These are phyloP conservation scores for Mortierella sp. DNA, from an alignment of 371 early-diverging fungal species.

Conservation along the genomic window DNA sequence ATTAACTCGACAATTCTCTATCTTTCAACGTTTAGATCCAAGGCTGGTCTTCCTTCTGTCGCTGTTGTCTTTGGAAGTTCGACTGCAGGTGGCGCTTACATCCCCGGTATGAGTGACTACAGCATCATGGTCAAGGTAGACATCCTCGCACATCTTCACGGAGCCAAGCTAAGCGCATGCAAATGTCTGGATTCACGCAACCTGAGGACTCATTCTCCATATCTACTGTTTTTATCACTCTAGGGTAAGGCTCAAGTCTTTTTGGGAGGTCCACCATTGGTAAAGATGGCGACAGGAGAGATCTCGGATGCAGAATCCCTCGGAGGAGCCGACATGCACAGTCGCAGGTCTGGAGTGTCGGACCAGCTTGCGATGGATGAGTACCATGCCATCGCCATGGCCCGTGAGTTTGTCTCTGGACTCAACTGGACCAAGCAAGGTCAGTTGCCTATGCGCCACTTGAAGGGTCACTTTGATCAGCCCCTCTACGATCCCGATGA, in stretches of 20 bases:
- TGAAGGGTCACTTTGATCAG: conserved; percentile 68
- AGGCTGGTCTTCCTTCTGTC: conserved; percentile 76
- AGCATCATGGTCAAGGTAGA: conserved; percentile 79
- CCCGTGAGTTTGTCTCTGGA: conserved; percentile 76
- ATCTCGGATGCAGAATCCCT: conserved; percentile 78
- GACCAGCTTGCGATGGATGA: conserved; percentile 81
- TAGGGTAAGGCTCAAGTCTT: conserved; percentile 82
- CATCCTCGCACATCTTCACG: neutral
- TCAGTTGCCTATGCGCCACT: conserved; percentile 66
- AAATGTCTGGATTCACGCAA: too few species aligned
- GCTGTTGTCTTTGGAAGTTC: conserved; percentile 83
- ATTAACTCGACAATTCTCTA: neutral
- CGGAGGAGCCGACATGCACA: conserved; percentile 87
- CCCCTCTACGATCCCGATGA: conserved; percentile 75
- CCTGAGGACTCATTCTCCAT: neutral
- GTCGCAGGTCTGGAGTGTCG: conserved; percentile 74
- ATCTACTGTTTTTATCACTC: neutral
- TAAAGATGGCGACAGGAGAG: conserved; percentile 86
- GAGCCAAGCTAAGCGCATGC: neutral
- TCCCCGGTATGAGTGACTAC: conserved; percentile 84
- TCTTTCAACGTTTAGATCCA: conserved; percentile 63
- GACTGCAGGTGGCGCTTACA: conserved; percentile 86
- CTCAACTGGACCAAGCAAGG: conserved; percentile 77
- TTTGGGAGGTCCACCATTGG: conserved; percentile 83
- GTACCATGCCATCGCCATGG: conserved; percentile 73